Evolutionary conservation across 1,139 yeast genomes (phyloP), one percentile per base, ranked within the genome.

Genomic region (Kodamaea plutei): DNA sequence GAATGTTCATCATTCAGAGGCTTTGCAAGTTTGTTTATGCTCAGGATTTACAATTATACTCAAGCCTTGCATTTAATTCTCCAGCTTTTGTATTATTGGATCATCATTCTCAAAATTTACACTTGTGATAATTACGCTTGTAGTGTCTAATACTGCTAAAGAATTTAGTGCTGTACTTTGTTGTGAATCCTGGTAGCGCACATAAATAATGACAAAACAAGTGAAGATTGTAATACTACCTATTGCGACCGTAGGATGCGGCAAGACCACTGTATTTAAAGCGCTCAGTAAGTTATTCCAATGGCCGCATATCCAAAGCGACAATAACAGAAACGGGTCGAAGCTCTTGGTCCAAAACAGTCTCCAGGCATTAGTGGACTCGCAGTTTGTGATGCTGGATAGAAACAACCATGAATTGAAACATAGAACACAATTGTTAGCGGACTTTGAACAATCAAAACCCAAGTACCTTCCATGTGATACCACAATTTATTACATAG

Each of bases 181-280:
- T n/a, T n/a, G n/a, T n/a, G n/a, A n/a, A n/a, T n/a, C n/a, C n/a
- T n/a, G n/a, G n/a, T n/a, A n/a, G n/a, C n/a, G n/a, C n/a, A n/a
- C n/a, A n/a, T n/a, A n/a, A n/a, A n/a, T n/a, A n/a, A n/a, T n/a
- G n/a, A n/a, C n/a, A n/a, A n/a, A n/a, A n/a, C n/a, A n/a, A n/a
- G n/a, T n/a, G 6, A 77, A 77, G 45, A 84, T 75, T 47, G 69
- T 84, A 1, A 48, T 89, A 1, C 71, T 87, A 1, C 89, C 96
- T 0, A 75, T 87, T n/a, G 87, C 96, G 0, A 85, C 95, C 0
- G 73, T 89, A 28, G 97, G 96, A 0, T 84, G 96, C 53, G 98
- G 98, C n/a, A 89, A 89, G 51, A 87, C 96, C 0, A 85, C 96
- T 0, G 72, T 84, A 0, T 74, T 85, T 2, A 52, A 71, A 26